Evolutionary conservation across 345 rosid species (phyloP), one percentile per base, ranked within the genome.

Genomic region (Jatropha curcas): DNA sequence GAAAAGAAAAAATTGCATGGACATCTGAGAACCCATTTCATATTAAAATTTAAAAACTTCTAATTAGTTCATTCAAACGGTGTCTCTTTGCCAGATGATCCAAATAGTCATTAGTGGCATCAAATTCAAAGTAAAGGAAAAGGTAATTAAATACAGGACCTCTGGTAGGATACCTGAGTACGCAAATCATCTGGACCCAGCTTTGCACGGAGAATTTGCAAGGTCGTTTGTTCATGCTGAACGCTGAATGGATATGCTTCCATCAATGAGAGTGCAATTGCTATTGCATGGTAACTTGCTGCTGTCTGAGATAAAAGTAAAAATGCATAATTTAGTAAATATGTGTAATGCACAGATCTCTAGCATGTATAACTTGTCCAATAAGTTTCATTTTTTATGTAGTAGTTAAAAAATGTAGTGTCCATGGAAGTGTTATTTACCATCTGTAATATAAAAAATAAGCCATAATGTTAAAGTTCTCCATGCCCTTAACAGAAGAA

Each of bases 211-310:
- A 95, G 97, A 79, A 95, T 95, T 80, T 88, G 88, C 80, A 95
- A 82, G 71, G 99, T 95, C 70, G 98, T 95, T 79, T 91, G 99
- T 80, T 95, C 99, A 74, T 95, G 99, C 82, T 92, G 99, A 74
- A 95, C 99, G 75, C 99, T 92, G 77, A 95, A 85, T 70, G 94
- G 94, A 72, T 95, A 95, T 65, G 96, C 98, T 82, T 92, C 99
- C 99, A 95, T 95, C 87, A 95, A 81, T 33, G 99, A 95, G 69
- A 92, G 94, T n/a, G 99, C 98, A 87, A 95, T 92, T 81, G 99
- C 99, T 81, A 95, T 95, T 58, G 99, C 99, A 86, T 95, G 99
- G 85, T 95, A 95, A 82, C 98, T 95, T 77, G 99, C 99, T 67
- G 99, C 99, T 60, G 99, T 95, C 99, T 95, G 88, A 48, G 55